Evolutionary conservation across 768 basidiomycete genomes (phyloP).

Genomic region (Russula virescens): DNA sequence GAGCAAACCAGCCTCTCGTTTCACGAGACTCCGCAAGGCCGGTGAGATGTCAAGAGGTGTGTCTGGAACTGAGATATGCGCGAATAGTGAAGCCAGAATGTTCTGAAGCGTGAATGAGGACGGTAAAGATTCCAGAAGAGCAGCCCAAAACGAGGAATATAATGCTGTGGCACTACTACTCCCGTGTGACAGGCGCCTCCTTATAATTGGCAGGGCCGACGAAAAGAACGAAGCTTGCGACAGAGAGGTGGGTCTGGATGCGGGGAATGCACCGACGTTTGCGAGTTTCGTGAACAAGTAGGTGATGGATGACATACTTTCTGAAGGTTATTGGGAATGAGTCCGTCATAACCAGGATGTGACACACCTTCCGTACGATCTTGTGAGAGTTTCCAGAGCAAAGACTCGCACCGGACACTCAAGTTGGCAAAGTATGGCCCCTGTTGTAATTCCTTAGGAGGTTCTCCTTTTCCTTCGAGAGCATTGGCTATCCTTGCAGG

Average conservation of each 20-base stretch:
- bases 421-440: constrained; percentile 51
- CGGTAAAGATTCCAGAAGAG: constrained; percentile 41
- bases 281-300: constrained; percentile 63
- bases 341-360: background rate
- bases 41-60: constrained; percentile 31
- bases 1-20: constrained; percentile 52
- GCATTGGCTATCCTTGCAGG: constrained; percentile 80
- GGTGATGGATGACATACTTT: constrained; percentile 36
- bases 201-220: constrained; percentile 45
- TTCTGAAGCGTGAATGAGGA: constrained; percentile 50
- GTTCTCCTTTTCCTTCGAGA: constrained; percentile 37
- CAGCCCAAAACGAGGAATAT: constrained; percentile 50
- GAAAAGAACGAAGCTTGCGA: constrained; percentile 71
- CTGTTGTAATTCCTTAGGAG: constrained; percentile 49
- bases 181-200: constrained; percentile 31
- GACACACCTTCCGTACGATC: constrained; percentile 39
- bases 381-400: constrained; percentile 43
- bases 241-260: constrained; percentile 41
- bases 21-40: constrained; percentile 39
- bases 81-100: constrained; percentile 54
- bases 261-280: constrained; percentile 60
- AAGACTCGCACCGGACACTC: constrained; percentile 45
- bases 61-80: constrained; percentile 36
- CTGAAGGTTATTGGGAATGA: constrained; percentile 9
- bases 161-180: constrained; percentile 24